Conservation (phyloP, 108 stramenopile species). For the Parietichytrium sp. region DNA sequence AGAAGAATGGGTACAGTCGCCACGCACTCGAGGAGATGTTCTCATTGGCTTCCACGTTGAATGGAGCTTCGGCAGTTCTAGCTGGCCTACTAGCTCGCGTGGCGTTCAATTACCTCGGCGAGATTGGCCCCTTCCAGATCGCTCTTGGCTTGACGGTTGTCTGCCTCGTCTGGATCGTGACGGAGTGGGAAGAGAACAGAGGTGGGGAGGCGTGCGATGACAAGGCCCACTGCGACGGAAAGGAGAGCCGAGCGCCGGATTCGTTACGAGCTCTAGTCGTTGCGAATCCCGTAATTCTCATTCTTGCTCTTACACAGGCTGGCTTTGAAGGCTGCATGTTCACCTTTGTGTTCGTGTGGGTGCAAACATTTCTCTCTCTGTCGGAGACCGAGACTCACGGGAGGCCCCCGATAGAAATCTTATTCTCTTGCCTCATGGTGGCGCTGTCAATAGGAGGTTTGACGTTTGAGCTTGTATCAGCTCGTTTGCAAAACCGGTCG, state of each 20-base stretch:
- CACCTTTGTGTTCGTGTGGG: conserved; percentile 38
- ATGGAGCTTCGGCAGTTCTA: conserved; percentile 87
- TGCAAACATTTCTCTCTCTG: background rate
- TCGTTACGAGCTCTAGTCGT: too few relatives aligned
- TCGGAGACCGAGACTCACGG: too few relatives aligned
- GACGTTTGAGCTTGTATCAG: background rate
- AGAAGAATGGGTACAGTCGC: conserved; percentile 79
- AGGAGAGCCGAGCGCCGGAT: too few relatives aligned
- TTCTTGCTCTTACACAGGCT: background rate
- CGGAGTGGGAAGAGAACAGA: conserved; percentile 91
- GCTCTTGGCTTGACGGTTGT: conserved; percentile 84
- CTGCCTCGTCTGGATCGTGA: conserved; percentile 76
- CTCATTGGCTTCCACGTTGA: conserved; percentile 80
- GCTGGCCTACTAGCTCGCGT: conserved; percentile 88
- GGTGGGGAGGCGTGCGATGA: too few relatives aligned
- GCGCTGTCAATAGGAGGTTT: conserved; percentile 2
- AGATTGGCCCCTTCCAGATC: conserved; percentile 94
- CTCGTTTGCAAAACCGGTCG: too few relatives aligned
- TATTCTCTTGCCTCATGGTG: conserved; percentile 10
- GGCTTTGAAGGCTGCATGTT: conserved; percentile 21
- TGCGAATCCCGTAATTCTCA: background rate
- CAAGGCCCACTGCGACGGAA: too few relatives aligned
- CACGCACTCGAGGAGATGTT: conserved; percentile 83
- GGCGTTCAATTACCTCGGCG: conserved; percentile 79
- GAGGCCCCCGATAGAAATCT: background rate